phyloP scores from a whole-genome alignment of 2,329 filamentous ascomycete genomes.

The Akanthomyces muscarius region DNA sequence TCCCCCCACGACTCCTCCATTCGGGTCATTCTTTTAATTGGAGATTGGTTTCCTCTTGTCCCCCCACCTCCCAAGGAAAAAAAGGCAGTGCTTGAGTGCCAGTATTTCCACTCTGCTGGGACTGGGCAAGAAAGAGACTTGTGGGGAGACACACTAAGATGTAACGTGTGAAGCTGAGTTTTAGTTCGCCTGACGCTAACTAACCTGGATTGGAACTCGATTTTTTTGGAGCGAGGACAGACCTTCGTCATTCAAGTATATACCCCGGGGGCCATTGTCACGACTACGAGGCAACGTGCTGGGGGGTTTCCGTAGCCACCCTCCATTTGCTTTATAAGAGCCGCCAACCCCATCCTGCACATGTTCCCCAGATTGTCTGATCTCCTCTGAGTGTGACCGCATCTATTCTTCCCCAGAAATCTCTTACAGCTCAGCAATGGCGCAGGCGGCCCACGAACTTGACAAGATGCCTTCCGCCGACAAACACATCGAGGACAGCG shows the following conservation, averaged over 20 bases:
- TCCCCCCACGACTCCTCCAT: constrained; percentile 1
- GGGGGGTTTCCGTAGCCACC: too few species aligned
- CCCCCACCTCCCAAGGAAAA: constrained; percentile 1
- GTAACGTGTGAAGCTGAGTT: constrained; percentile 18
- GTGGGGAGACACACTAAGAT: constrained; percentile 13
- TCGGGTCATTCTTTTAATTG: neutral
- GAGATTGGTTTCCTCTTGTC: neutral
- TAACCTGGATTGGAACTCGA: neutral
- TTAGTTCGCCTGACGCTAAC: neutral
- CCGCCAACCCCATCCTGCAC: neutral
- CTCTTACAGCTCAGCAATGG: constrained; percentile 8
- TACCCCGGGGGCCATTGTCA: neutral
- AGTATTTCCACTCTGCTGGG: constrained; percentile 2
- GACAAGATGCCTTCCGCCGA: constrained; percentile 20
- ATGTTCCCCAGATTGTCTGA: constrained; percentile 8
- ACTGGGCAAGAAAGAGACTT: neutral
- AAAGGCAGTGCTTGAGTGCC: neutral
- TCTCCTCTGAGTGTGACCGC: neutral
- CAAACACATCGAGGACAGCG: constrained; percentile 14
- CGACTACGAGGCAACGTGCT: neutral
- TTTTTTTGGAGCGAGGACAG: neutral
- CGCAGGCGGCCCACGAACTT: constrained; percentile 27
- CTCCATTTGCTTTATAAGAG: neutral
- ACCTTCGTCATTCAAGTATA: neutral
- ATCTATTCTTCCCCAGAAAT: constrained; percentile 5